Evolutionary conservation across 345 rosid species (phyloP), one percentile per base, ranked within the genome.

Genomic region (Carallia brachiata): DNA sequence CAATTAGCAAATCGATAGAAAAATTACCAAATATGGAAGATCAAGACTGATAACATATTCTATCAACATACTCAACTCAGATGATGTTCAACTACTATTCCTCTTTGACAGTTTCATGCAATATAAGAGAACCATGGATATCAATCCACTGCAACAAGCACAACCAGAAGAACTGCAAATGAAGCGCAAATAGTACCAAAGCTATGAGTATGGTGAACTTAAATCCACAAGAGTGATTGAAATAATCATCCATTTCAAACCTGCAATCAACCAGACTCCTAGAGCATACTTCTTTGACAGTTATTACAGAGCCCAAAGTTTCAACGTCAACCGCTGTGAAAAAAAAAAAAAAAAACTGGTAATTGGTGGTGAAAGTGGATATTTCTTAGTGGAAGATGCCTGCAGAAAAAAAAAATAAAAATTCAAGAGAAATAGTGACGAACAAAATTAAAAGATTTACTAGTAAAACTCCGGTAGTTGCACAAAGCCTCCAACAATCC

Each of bases 291-390:
- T 23, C 23, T 23, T 23, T 82, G 70, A 90, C 78, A 40, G 84
- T 75, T 58, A 82, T 66, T 62, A 88, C 70, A 68, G 84, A 86
- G 74, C 97, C 96, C 72, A 95, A 77, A 64, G 78, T 81, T 80
- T 88, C 99, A 59, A 95, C 68, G 65, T 88, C 79, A 73, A 95
- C 92, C 19, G 97, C 96, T 0, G 96, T 90, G 75, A 90, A 82
- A 32, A 32, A 32, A 32, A 32, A 32, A 32, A 32, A 1, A 32
- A 32, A 80, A 90, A 89, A 86, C 83, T 82, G 61, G 89, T 75
- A 27, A 82, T 79, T 4, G 85, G 85, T 65, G 78, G 90, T 59
- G 90, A 82, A 76, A 88, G 83, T 66, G 83, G 85, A 72, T 73
- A 78, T 80, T 90, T 95, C 81, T 90, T 90, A 61, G 77, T 65